Percentiles rank a stretch among this genome's conserved stretches.
Evolutionary conservation across 345 rosid species (phyloP).

Genomic region (Camelina neglecta): DNA sequence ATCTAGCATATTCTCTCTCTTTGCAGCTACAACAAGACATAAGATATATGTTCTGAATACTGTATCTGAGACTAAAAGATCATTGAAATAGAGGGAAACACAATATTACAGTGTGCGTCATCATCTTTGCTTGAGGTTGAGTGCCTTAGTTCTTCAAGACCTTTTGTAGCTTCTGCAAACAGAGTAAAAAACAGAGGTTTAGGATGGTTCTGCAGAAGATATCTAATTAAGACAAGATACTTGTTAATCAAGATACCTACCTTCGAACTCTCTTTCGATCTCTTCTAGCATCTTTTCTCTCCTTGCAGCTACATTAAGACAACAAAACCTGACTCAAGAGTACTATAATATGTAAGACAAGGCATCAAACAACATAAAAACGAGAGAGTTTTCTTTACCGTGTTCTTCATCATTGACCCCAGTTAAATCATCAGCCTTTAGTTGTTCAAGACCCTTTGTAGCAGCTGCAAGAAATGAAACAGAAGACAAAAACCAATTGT

Average conservation of each 20-base stretch:
- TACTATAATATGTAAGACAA: neutral
- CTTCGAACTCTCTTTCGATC: constrained; percentile 45
- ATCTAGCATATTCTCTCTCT: constrained; percentile 39
- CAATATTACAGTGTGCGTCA: constrained; percentile 23
- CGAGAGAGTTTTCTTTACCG: neutral
- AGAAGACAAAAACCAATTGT: constrained; percentile 2
- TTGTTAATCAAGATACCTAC: constrained; percentile 35
- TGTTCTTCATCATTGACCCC: constrained; percentile 41
- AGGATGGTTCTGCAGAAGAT: constrained; percentile 13
- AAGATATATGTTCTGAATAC: constrained; percentile 4
- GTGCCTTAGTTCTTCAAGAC: constrained; percentile 42
- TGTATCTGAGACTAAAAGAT: neutral
- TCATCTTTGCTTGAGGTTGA: constrained; percentile 38
- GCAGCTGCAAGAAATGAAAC: constrained; percentile 33
- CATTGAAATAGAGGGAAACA: neutral
- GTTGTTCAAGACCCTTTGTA: constrained; percentile 41
- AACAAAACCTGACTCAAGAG: constrained; percentile 20
- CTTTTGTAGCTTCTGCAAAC: constrained; percentile 42
- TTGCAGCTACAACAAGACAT: constrained; percentile 39
- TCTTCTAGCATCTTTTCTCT: constrained; percentile 43
- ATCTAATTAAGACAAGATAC: neutral
- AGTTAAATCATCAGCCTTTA: constrained; percentile 40
- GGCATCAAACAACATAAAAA: constrained; percentile 6
- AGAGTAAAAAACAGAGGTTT: constrained; percentile 29
- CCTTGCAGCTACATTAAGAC: constrained; percentile 28